phyloP scores from a whole-genome alignment of 768 basidiomycete species.

The Lentinula sp. region DNA sequence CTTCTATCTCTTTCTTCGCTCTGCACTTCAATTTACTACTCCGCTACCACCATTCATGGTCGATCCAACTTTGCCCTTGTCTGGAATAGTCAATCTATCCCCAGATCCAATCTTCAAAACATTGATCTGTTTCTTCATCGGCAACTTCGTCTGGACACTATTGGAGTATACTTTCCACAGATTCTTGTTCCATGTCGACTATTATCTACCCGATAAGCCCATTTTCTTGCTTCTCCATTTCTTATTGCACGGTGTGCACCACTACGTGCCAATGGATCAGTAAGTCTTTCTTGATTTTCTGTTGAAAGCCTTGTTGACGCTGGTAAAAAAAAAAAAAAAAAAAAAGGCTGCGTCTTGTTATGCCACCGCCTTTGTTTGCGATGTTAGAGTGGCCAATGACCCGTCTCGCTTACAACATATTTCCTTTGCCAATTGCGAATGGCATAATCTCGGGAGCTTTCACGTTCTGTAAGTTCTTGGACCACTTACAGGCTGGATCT shows the following conservation, averaged over 20 bases:
- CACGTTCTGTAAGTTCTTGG: constrained; percentile 54
- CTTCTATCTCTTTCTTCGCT: constrained; percentile 71
- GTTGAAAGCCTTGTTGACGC: not conserved
- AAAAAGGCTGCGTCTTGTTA: constrained; percentile 81
- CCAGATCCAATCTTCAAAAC: constrained; percentile 47
- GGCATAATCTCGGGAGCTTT: constrained; percentile 86
- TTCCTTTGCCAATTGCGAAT: constrained; percentile 83
- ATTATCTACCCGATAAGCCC: constrained; percentile 76
- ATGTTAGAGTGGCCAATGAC: constrained; percentile 83
- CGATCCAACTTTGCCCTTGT: constrained; percentile 50
- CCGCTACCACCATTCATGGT: constrained; percentile 59
- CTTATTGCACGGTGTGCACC: constrained; percentile 91
- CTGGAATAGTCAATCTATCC: constrained; percentile 41
- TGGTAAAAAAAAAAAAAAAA: constrained; percentile 25
- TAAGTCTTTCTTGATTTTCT: constrained; percentile 24
- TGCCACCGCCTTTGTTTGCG: constrained; percentile 87
- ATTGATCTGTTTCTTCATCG: constrained; percentile 66
- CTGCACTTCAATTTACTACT: constrained; percentile 74
- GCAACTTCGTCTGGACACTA: constrained; percentile 90
- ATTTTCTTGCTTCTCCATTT: constrained; percentile 84
- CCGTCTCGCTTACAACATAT: constrained; percentile 70
- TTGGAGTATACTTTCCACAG: constrained; percentile 92
- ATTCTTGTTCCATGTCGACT: constrained; percentile 96
- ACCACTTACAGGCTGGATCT: not conserved
- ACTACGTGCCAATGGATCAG: constrained; percentile 97